Evolutionary conservation across 2,329 filamentous ascomycete species (phyloP).

Genomic region (Beauveria varroae): DNA sequence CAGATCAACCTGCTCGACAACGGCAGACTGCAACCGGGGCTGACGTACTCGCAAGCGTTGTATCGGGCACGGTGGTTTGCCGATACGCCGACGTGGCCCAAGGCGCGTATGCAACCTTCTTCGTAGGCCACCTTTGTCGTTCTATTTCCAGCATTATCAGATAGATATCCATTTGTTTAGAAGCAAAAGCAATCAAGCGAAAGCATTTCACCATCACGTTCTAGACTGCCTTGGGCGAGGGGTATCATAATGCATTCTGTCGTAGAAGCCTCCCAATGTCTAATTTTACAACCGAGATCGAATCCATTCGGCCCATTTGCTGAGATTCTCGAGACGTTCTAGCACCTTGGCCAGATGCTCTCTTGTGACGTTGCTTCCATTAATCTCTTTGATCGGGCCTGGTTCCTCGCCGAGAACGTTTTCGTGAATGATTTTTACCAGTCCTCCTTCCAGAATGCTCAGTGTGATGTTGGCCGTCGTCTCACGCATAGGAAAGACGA

Average conservation of each 20-base stretch:
- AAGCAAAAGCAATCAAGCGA: neutral
- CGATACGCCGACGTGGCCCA: conserved; percentile 9
- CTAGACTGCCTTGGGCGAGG: neutral
- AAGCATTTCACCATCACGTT: neutral
- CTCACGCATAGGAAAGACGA: conserved; percentile 45
- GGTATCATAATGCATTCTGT: conserved; percentile 1
- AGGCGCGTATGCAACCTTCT: neutral
- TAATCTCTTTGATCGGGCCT: conserved; percentile 23
- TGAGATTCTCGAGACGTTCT: conserved; percentile 44
- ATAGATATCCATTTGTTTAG: neutral
- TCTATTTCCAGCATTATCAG: neutral
- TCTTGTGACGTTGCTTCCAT: conserved; percentile 22
- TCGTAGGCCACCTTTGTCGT: neutral
- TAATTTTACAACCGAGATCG: conserved; percentile 29
- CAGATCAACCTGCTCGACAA: conserved; percentile 4
- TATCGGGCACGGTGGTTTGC: conserved; percentile 7
- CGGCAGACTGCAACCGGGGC: neutral
- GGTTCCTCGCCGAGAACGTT: conserved; percentile 34
- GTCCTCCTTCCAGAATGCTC: conserved; percentile 52
- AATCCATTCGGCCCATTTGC: conserved; percentile 48
- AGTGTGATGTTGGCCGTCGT: conserved; percentile 47
- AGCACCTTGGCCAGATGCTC: conserved; percentile 38
- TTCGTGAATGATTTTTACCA: conserved; percentile 50
- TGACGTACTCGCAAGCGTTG: neutral
- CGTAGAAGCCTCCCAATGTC: neutral